Percentiles rank a stretch among this genome's conserved stretches.
Conservation (phyloP, 2,329 filamentous ascomycete species). For the Ceratocystis ficicola region DNA sequence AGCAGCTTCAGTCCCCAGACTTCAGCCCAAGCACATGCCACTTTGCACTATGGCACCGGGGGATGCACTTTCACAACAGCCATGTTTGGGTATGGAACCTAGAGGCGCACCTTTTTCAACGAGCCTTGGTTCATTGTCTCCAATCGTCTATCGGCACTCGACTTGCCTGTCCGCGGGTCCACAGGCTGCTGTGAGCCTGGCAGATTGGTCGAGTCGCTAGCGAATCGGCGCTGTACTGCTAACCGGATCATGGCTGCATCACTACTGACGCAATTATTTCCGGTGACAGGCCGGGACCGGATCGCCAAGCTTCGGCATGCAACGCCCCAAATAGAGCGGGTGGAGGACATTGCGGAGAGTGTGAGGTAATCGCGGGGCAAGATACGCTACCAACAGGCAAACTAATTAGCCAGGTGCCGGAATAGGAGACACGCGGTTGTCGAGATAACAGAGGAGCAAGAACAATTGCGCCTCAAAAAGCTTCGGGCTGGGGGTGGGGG, state of each 20-base stretch:
- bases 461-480: not conserved
- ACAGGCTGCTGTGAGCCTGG: conserved; percentile 22
- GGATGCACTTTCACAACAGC: not conserved
- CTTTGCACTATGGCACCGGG: too few species aligned
- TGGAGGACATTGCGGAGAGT: conserved; percentile 39
- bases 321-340: conserved; percentile 38
- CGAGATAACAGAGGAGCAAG: not conserved
- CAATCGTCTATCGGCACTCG: conserved; percentile 31
- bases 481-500: not conserved
- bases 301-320: conserved; percentile 34
- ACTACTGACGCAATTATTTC: conserved; percentile 23
- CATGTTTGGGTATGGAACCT: not conserved
- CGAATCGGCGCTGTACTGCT: conserved; percentile 25
- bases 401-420: not conserved
- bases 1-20: not conserved
- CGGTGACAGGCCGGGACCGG: conserved; percentile 28
- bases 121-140: conserved; percentile 26
- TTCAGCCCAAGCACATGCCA: not conserved
- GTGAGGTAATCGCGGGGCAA: not conserved
- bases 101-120: conserved; percentile 19
- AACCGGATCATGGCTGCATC: conserved; percentile 26
- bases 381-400: not conserved
- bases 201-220: conserved; percentile 25
- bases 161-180: conserved; percentile 31
- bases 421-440: not conserved